Evolutionary conservation across 2,329 filamentous ascomycete species (phyloP), one percentile per base, ranked within the genome.

Genomic region (Beauveria brongniartii): DNA sequence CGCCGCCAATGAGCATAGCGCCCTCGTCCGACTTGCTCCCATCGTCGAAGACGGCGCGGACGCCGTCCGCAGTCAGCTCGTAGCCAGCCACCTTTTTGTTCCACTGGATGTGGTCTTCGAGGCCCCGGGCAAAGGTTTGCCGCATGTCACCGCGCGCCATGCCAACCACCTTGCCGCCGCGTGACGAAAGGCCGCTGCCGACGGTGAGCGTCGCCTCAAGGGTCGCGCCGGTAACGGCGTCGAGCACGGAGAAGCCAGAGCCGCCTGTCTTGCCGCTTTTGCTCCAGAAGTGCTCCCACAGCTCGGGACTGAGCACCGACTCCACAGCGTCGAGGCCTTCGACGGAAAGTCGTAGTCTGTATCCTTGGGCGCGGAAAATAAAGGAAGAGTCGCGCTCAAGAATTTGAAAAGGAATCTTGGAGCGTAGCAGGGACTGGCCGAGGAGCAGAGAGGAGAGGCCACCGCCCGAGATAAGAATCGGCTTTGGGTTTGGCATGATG

Each of bases 91-190:
- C 82, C 3, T 81, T 77, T 59, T 78, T 78, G 12, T 70, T 74
- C 81, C 83, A 88, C 26, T 81, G 73, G 7, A 89, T 76, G 51
- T 73, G 73, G 0, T 77, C 69, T 63, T 87, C 84, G 61, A 79
- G 80, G 1, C 84, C 84, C 20, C 78, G 71, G 51, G 85, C 69
- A 66, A 88, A 87, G 5, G 83, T 64, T 52, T 71, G 75, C 3
- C 85, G 77, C 84, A 88, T 87, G 41, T 86, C 83, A 5, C 84
- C 85, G 5, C 85, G 73, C 0, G 83, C 78, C 46, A 88, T 85
- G 0, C 85, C 85, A 0, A 88, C 77, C 9, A 84, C 75, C 68
- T 86, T 84, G 5, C 81, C 82, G 44, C 74, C 82, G 22, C 83
- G 77, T 18, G 81, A 84, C 0, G 70, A 61, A 34, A 87, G 71